Conservation (phyloP, 1,284 basidiomycete species). For the Exsudoporus floridanus region DNA sequence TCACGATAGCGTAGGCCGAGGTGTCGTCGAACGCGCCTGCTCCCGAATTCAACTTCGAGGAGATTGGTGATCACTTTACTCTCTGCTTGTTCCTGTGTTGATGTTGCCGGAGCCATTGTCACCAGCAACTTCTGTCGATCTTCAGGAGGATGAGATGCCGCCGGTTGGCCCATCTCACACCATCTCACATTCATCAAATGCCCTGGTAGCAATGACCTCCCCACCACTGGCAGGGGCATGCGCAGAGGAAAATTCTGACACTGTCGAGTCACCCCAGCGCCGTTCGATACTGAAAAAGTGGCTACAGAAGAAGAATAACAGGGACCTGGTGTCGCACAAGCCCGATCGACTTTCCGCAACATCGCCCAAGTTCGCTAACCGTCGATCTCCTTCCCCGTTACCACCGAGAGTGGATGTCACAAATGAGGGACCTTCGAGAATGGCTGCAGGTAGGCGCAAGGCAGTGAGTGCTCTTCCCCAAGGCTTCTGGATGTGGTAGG, state of each 20-base stretch:
- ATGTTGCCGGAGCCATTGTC: neutral
- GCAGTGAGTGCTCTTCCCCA: neutral
- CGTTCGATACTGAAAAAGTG: too few relatives aligned
- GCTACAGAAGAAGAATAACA: too few relatives aligned
- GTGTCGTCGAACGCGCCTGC: neutral
- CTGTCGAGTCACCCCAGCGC: neutral
- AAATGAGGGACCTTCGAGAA: neutral
- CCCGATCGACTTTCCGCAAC: too few relatives aligned
- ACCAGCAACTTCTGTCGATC: neutral
- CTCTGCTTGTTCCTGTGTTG: neutral
- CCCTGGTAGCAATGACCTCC: neutral
- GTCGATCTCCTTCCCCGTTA: neutral
- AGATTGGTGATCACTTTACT: neutral
- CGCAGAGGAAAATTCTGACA: too few relatives aligned
- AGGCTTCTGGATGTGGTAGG: too few relatives aligned
- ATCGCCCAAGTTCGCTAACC: too few relatives aligned
- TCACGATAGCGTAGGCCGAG: neutral
- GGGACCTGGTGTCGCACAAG: too few relatives aligned
- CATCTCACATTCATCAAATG: too few relatives aligned
- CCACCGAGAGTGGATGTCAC: too few relatives aligned
- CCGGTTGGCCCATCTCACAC: too few relatives aligned
- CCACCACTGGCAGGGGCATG: neutral
- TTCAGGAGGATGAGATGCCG: neutral
- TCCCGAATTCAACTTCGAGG: neutral
- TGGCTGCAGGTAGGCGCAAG: neutral